Evolutionary conservation across 2,329 filamentous ascomycete genomes (phyloP).

Genomic region (Fusarium duplospermum): DNA sequence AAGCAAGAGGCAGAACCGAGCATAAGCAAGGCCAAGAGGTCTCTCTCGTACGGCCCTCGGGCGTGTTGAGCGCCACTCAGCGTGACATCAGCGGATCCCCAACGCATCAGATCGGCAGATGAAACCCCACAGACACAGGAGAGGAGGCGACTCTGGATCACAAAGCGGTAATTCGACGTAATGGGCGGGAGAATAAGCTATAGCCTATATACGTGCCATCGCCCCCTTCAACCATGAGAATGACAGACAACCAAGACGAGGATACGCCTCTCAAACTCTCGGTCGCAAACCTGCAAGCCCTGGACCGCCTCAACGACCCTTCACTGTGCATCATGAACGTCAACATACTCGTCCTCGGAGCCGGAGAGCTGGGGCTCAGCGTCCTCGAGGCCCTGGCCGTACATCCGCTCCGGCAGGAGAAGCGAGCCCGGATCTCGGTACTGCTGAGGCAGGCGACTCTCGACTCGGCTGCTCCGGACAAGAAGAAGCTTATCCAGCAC

Average conservation of each 20-base stretch:
- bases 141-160: not conserved
- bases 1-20: not conserved
- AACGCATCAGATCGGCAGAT: constrained; percentile 21
- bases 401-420: constrained; percentile 55
- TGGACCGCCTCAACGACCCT: constrained; percentile 40
- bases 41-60: not conserved
- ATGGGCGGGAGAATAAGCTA: constrained; percentile 5
- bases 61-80: constrained; percentile 27
- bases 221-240: constrained; percentile 8
- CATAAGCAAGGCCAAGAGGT: not conserved
- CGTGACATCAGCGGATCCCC: constrained; percentile 36
- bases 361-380: constrained; percentile 72
- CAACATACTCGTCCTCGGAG: constrained; percentile 69
- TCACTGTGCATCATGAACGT: constrained; percentile 37
- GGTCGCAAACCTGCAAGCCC: constrained; percentile 40
- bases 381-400: constrained; percentile 63
- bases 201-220: constrained; percentile 27
- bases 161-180: constrained; percentile 17
- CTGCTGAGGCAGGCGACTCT: constrained; percentile 64
- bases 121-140: not conserved
- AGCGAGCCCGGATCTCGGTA: constrained; percentile 57
- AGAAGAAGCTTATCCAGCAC: constrained; percentile 48
- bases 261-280: constrained; percentile 41
- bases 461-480: constrained; percentile 51
- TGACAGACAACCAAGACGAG: constrained; percentile 20